Evolutionary conservation across 352 stramenopile species (phyloP).

Genomic region (Globisporangium rhizosaccharum): DNA sequence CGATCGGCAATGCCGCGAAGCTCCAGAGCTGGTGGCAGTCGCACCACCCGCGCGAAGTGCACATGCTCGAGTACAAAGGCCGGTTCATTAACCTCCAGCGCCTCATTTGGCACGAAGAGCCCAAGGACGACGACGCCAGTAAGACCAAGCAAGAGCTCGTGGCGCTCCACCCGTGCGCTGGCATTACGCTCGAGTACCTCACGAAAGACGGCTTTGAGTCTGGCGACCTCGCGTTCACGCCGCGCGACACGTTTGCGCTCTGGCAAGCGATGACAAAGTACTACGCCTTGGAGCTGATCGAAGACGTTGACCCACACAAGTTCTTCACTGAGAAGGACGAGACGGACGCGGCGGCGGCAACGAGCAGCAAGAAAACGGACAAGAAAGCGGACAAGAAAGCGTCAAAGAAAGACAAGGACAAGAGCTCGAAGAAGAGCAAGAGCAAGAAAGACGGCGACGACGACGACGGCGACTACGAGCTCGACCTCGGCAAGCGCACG

Average conservation of each 20-base stretch:
- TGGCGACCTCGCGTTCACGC: conserved; percentile 92
- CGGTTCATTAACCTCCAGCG: conserved; percentile 98
- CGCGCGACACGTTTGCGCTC: conserved; percentile 94
- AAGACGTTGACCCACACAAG: conserved; percentile 91
- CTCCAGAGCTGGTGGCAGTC: conserved; percentile 94
- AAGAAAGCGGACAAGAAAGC: conserved; percentile 22
- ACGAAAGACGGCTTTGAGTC: conserved; percentile 77
- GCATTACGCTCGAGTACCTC: conserved; percentile 82
- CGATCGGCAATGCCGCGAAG: conserved; percentile 95
- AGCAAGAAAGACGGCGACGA: conserved; percentile 58
- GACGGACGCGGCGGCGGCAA: conserved; percentile 12
- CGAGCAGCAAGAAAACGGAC: conserved; percentile 14
- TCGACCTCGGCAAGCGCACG: conserved; percentile 67
- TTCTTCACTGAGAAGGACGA: conserved; percentile 87
- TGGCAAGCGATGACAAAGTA: conserved; percentile 89
- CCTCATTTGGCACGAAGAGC: conserved; percentile 89
- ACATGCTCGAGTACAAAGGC: conserved; percentile 94
- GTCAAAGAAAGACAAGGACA: conserved; percentile 43
- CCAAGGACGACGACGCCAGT: conserved; percentile 26
- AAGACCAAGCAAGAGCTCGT: conserved; percentile 64
- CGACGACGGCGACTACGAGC: conserved; percentile 52
- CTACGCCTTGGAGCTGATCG: conserved; percentile 71
- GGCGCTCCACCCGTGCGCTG: conserved; percentile 73
- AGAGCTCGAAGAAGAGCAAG: conserved; percentile 64
- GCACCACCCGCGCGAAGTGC: conserved; percentile 82